Base-by-base conservation (phyloP, 2,329 filamentous ascomycete genomes). In the Hypoxylon sp. region DNA sequence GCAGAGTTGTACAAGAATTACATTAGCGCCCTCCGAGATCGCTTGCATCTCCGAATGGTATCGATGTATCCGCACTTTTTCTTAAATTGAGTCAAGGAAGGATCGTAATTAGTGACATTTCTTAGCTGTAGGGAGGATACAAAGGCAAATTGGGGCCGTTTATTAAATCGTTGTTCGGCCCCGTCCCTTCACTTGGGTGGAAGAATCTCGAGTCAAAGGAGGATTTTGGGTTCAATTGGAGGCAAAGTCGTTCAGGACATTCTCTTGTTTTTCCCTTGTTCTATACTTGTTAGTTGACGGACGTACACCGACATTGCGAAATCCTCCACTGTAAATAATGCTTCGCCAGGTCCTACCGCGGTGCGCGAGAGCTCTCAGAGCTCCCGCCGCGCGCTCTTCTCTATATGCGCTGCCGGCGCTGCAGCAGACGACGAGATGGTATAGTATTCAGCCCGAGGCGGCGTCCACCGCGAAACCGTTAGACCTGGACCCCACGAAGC, bases 401-500 rank as follows among this genome's bases (percentile, higher is more conserved):
- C 75, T 78, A 5, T 76, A 75, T 61, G 60, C 78, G 64, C 68
- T 77, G 23, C 72, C 76, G 34, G 70, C 77, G 61, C 75, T 74
- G 70, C 77, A 76, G 4, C 52, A 61, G 16, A 23, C 67, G 37
- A 69, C 76, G 39, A 81, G 83, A 72, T 72, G 71, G 73, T 88
- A 85, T 76, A 89, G 86, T 80, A 82, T 85, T 76, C 80, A 83
- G 75, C 83, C 83, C 65, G 78, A 81, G 63, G 81, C 82, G 6
- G 83, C 84, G 2, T 84, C 84, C 0, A 71, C 78, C 16, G 72
- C 84, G 9, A 85, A 87, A 77, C 86, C 89, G 30, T 84, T 87
- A 59, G 88, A 87, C 60, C 87, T 98, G 70, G 93, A 98, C 78
- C 82, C 91, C n/a, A 86, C 88, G 39, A 91, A 90, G 80, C 87